Evolutionary conservation across 2,329 filamentous ascomycete genomes (phyloP), one percentile per base, ranked within the genome.

Genomic region (Claviceps arundinis): DNA sequence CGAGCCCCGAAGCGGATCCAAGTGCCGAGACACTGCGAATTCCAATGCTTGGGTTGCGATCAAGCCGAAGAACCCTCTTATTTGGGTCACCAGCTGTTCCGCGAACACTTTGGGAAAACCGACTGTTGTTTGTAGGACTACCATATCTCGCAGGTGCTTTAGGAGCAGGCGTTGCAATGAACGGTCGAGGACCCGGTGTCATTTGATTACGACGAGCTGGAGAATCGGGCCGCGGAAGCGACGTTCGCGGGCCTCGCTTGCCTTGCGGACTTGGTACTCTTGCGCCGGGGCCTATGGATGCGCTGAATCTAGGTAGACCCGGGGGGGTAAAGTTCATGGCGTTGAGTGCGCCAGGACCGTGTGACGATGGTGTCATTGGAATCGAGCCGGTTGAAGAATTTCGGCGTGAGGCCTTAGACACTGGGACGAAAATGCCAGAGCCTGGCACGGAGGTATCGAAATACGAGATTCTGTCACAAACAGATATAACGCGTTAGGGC

Each of bases 351-450:
- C 71, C 70, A 49, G 76, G 73, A 17, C 76, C 75, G 34, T 80
- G 80, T n/a, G 83, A 81, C 2, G 80, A 81, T 4, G 89, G 86
- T 1, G 85, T 89, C 51, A 78, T 72, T 7, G 85, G 79, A 57
- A 78, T 77, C 6, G 76, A 72, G 49, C 72, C 73, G 38, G 70
- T 70, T 40, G 78, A 72, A 34, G 73, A 71, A 48, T 78, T 79
- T 63, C 81, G 84, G 67, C 79, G 86, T 63, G 78, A 76, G 37
- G 87, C 87, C 66, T 94, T 93, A 65, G 84, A 81, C 16, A 93
- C 73, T 3, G 93, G 93, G 14, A 98, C 77, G 65, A 98, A 98
- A 62, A 98, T 97, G 55, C 93, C 93, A 2, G 93, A 82, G 56
- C 89, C 89, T 0, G 87, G 80, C 22, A 84, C 70, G 3, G 77